Evolutionary conservation across 2,329 filamentous ascomycete genomes (phyloP).

Genomic region (Curvularia sp.): DNA sequence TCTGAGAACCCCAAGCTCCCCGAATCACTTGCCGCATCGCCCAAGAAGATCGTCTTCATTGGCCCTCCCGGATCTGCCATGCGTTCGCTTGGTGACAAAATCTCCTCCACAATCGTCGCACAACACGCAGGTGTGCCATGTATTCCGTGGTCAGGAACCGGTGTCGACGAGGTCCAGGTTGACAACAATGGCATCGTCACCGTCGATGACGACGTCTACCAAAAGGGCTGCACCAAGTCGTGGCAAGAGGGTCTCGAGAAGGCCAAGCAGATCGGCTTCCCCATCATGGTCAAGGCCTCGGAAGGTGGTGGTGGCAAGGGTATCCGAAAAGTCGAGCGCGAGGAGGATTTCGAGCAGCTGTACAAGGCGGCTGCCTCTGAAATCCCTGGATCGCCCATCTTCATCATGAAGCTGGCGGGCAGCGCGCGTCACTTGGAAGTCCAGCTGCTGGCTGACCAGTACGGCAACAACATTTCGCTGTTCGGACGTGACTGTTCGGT

Average conservation of each 20-base stretch:
- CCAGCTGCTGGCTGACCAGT: slow-evolving; percentile 96
- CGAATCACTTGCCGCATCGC: slow-evolving; percentile 92
- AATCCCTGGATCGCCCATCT: slow-evolving; percentile 98
- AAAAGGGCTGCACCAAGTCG: slow-evolving; percentile 87
- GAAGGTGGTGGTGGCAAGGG: slow-evolving; percentile 99
- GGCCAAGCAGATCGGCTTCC: slow-evolving; percentile 92
- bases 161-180: slow-evolving; percentile 80
- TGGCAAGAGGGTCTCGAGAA: slow-evolving; percentile 88
- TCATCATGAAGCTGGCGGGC: slow-evolving; percentile 99
- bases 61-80: slow-evolving; percentile 97
- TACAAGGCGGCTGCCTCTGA: slow-evolving; percentile 97
- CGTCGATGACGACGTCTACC: slow-evolving; percentile 83
- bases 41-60: slow-evolving; percentile 99
- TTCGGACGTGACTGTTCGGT: slow-evolving; percentile 99
- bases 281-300: slow-evolving; percentile 99
- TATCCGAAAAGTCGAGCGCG: slow-evolving; percentile 90
- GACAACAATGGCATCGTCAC: slow-evolving; percentile 89
- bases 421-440: slow-evolving; percentile 97
- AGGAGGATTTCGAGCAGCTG: slow-evolving; percentile 82
- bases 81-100: slow-evolving; percentile 99
- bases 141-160: slow-evolving; percentile 98
- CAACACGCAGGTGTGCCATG: slow-evolving; percentile 96
- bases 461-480: slow-evolving; percentile 98
- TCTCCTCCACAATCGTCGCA: slow-evolving; percentile 98
- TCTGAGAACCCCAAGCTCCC: slow-evolving; percentile 98